Percentiles rank a stretch among this genome's conserved stretches.
These are phyloP conservation scores for Claviceps sp. DNA, from an alignment of 2,329 filamentous ascomycete species.

Conservation along the genomic window DNA sequence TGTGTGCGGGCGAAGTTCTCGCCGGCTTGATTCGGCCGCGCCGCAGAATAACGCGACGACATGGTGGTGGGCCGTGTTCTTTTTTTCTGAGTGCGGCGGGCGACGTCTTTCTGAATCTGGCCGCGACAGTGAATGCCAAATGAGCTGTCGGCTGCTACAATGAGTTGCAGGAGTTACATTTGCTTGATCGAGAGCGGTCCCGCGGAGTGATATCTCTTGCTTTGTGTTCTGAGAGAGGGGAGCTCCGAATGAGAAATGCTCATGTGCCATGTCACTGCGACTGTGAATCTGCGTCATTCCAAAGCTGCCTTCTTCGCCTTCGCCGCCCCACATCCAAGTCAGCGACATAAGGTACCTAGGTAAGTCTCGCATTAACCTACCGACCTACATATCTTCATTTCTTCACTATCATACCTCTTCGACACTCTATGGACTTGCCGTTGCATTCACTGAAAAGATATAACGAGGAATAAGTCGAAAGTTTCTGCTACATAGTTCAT, in stretches of 20 bases:
- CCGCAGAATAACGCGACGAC: slow-evolving; percentile 20
- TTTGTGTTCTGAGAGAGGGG: no score
- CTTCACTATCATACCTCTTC: not conserved
- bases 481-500: not conserved
- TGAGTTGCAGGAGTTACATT: not conserved
- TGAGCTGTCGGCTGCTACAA: not conserved
- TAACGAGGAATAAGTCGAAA: not conserved
- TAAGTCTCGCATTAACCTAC: not conserved
- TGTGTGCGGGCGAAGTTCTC: slow-evolving; percentile 70
- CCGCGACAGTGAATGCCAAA: not conserved
- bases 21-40: slow-evolving; percentile 69
- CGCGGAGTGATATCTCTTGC: no score
- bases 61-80: slow-evolving; percentile 3
- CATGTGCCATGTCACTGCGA: not conserved
- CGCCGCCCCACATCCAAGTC: not conserved
- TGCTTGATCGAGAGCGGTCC: not conserved
- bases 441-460: not conserved
- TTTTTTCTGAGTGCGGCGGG: not conserved
- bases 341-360: no score
- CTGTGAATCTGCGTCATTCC: slow-evolving; percentile 7
- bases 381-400: not conserved
- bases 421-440: not conserved
- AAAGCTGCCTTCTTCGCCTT: slow-evolving; percentile 6
- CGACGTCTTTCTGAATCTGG: not conserved
- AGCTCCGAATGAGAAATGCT: no score